Base-by-base conservation (phyloP, 805 yeast species). In the Komagataella populi region DNA sequence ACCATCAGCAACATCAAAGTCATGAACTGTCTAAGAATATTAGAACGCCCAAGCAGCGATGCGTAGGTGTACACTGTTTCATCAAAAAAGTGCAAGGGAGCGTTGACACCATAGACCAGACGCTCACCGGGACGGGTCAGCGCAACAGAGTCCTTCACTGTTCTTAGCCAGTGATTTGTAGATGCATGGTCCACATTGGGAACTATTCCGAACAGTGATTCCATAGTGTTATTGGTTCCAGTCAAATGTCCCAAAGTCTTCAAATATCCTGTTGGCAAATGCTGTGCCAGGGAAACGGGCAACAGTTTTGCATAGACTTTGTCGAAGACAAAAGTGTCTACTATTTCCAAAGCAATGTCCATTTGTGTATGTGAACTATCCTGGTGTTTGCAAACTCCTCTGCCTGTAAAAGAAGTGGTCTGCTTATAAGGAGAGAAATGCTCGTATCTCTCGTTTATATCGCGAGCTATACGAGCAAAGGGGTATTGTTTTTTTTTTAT, bases 301-400 rank as follows among this genome's bases (percentile, higher is more conserved):
- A 87, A 70, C 2, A 79, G 55, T 45, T 69, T 69, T 30, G 97
- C 86, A 60, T 89, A 91, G 16, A 79, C 69, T 63, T 71, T 73
- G 69, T 93, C 99, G 49, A 91, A 77, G 24, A 80, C 60, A 59
- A 69, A 86, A 48, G 86, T 73, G 68, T 93, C 99, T 48, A 72
- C 68, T 22, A 80, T 70, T 66, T 93, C 99, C 50, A 93, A 75
- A 22, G 88, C 89, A 61, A 93, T 71, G 83, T 93, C 99, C 99
- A 93, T 91, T 30, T 30, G 39, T 30, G 14, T 30, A 30, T 14
- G 39, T 30, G 39, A 30, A 30, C 39, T 30, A 12, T 30, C 39
- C 39, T 30, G 12, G 14, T 30, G 39, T 14, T 30, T 30, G 39
- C 39, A 30, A 30, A 30, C 39, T 30, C 39, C 39, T 30, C 39